Base-by-base conservation (phyloP, 2,329 filamentous ascomycete species). In the Hypoxylon sp. region DNA sequence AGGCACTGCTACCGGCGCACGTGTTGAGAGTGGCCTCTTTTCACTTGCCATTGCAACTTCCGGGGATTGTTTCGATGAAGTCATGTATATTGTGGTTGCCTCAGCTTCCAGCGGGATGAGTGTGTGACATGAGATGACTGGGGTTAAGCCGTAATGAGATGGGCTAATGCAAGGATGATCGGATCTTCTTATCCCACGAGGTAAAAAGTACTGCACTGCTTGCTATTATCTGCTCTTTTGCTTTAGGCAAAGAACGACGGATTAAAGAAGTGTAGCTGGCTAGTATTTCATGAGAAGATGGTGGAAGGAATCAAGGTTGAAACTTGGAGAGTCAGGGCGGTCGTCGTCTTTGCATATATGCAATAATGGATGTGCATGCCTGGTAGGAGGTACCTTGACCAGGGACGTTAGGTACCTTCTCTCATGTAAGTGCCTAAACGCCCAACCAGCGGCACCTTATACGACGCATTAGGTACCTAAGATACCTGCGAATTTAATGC, bases 251-350 rank as follows among this genome's bases (percentile, higher is more conserved):
- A 61, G 53, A 58, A 59, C 13, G 35, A 49, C 22, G 33, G 31
- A 61, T 22, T 33, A 46, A 31, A 44, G 10, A 50, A 30, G 42
- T 46, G 17, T 27, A 46, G 27, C 37, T 54, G 46, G 35, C 37
- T 25, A 49, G 11, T 22, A 35, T 61, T 42, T 51, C 33, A 33
- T 37, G 55, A 37, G 57, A 71, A 50, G 51, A 42, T 60, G 30
- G 8, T 63, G 63, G 61, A 35, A 31, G 42, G 51, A 46, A 17
- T 57, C 56, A 51, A 68, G 48, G 62, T 55, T 69, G 62, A 71
- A 71, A 71, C 69, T 51, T 57, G 60, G 56, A 51, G 51, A 58
- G 42, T 54, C 42, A 48, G 57, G 49, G 53, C 56, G 54, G 60
- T 67, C 37, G 35, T 58, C 48, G 30, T 63, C 37, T 37, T 48